Evolutionary conservation across 2,329 filamentous ascomycete species (phyloP).

Genomic region (Calonectria leucothoes): DNA sequence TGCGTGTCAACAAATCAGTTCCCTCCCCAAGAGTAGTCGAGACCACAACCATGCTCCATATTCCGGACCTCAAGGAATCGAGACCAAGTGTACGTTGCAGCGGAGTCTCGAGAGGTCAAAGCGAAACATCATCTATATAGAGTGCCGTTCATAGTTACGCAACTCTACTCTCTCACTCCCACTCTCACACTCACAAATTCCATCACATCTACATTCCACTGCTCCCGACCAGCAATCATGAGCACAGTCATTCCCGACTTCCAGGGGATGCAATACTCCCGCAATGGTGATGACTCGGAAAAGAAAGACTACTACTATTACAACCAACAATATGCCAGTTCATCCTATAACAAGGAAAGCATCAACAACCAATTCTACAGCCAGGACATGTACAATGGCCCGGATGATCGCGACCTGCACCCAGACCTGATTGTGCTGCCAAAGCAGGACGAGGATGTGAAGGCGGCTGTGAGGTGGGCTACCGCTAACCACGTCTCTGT

Average conservation of each 20-base stretch:
- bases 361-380: not conserved
- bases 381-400: not conserved
- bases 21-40: no score
- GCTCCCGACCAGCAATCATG: not conserved
- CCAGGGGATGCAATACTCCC: not conserved
- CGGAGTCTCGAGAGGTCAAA: not conserved
- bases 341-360: not conserved
- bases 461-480: not conserved
- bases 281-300: not conserved
- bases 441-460: not conserved
- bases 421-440: not conserved
- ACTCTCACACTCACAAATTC: not conserved
- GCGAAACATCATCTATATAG: not conserved
- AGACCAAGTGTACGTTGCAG: not conserved
- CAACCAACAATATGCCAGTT: not conserved
- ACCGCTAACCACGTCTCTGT: not conserved
- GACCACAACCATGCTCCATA: not conserved
- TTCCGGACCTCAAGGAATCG: not conserved
- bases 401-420: not conserved
- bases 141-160: no score
- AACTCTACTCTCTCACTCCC: not conserved
- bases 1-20: not conserved
- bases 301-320: not conserved
- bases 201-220: not conserved
- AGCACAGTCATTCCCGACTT: not conserved